phyloP scores from a whole-genome alignment of 139 green algal genomes.

The Closterium sp. region DNA sequence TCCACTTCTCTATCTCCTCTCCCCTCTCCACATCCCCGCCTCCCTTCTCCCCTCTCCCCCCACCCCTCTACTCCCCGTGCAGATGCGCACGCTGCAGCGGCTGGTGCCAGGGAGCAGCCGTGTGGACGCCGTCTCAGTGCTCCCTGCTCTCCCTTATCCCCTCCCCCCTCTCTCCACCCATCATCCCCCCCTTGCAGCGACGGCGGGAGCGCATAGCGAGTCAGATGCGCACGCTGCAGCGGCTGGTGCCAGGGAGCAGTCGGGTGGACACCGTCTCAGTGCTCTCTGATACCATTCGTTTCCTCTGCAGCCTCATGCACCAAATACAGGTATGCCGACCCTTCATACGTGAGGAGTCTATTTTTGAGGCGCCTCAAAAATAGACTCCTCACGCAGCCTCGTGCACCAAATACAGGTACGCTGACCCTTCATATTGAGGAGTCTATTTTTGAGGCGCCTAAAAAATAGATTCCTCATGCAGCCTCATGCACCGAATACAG shows the following conservation, averaged over 20 bases:
- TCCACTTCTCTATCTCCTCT: background rate
- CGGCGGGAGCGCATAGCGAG: background rate
- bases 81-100: conserved; percentile 10
- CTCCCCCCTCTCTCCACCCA: background rate
- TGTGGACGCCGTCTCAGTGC: background rate
- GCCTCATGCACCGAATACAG: no score
- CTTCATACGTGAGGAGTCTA: no score
- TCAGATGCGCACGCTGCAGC: conserved; percentile 8
- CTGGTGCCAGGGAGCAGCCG: background rate
- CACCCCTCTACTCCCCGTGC: no score
- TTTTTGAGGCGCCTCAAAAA: no score
- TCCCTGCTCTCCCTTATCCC: no score
- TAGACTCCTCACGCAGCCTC: no score
- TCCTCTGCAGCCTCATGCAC: conserved; percentile 1
- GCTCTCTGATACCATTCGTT: background rate
- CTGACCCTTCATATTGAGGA: no score
- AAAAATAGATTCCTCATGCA: no score
- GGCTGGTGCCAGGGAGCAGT: background rate
- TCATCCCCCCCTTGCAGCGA: background rate
- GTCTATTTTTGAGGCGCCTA: no score
- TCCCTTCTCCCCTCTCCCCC: background rate
- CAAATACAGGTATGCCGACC: background rate
- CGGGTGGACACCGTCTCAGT: conserved; percentile 3
- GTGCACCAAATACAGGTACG: no score
- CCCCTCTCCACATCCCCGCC: background rate